Evolutionary conservation across 2,329 filamentous ascomycete genomes (phyloP).

Genomic region (Colletotrichum eremochloae): DNA sequence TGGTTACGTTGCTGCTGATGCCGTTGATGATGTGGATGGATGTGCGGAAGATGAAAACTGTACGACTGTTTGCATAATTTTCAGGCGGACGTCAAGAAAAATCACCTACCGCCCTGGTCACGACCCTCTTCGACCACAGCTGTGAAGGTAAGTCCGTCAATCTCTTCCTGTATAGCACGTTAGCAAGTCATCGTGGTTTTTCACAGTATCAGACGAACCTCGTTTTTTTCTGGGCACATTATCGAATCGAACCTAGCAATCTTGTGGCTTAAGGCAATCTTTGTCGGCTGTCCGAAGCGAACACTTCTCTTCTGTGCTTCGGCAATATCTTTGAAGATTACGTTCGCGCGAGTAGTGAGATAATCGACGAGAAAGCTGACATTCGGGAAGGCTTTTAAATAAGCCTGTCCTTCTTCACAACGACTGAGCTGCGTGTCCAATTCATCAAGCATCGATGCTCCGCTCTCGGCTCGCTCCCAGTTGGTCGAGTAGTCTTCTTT

Average conservation of each 20-base stretch:
- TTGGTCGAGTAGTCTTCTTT: constrained; percentile 65
- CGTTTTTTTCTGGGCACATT: constrained; percentile 59
- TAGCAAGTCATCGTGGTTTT: background rate
- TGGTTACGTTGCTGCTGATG: constrained; percentile 63
- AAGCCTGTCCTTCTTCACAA: constrained; percentile 59
- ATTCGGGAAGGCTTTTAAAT: constrained; percentile 67
- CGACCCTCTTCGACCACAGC: constrained; percentile 57
- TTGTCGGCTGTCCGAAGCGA: constrained; percentile 70
- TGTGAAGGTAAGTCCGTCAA: constrained; percentile 54
- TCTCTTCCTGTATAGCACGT: constrained; percentile 48
- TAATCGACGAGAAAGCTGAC: constrained; percentile 74
- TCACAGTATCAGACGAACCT: constrained; percentile 48
- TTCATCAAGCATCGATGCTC: constrained; percentile 55
- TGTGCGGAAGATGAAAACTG: constrained; percentile 69
- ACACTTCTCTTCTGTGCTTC: constrained; percentile 78
- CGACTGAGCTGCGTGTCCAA: constrained; percentile 60
- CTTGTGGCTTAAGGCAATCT: constrained; percentile 58
- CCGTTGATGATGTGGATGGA: constrained; percentile 68
- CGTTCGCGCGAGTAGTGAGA: constrained; percentile 68
- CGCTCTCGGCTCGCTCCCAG: constrained; percentile 56
- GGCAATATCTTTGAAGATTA: constrained; percentile 76
- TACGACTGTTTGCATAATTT: constrained; percentile 46
- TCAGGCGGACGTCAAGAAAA: background rate
- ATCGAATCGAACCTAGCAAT: constrained; percentile 68
- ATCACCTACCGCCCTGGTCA: constrained; percentile 54